Evolutionary conservation across 805 yeast genomes (phyloP), one percentile per base, ranked within the genome.

Genomic region (Priceomyces medius): DNA sequence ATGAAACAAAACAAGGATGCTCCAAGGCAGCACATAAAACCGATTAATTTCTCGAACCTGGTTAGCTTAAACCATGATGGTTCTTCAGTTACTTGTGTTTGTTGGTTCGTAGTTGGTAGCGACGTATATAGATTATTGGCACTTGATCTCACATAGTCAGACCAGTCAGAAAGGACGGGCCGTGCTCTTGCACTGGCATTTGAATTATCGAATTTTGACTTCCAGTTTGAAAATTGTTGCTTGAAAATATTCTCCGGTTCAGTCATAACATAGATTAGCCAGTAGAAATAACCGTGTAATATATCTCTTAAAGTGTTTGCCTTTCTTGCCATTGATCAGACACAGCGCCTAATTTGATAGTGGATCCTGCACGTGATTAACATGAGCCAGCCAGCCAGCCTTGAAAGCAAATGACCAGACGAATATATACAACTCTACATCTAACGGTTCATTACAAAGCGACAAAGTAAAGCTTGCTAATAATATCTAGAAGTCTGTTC

Each of bases 1-100:
- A 81, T 74, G 62, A 91, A 93, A 56, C 97, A 88, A 2, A 84
- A 79, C n/a, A 76, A 65, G 0, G 97, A 78, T 0, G 90, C 93
- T 0, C 77, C 71, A 3, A 93, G 66, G 52, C 95, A 87, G 40
- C 85, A 78, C 16, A 81, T 76, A 55, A 93, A 91, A 3, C 91
- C 81, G 20, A 88, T 58, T 20, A 89, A 65, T 40, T 96, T 69
- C 58, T 93, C 99, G 60, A 90, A 79, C 45, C 95, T 68, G 8
- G 93, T 79, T 28, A 85, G 56, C 43, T 69, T 71, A 54, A 85
- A 85, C 95, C 95, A 87, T 17, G 80, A 64, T 1, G 95, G 95
- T 53, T 87, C 93, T 50, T 76, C 66, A 12, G 3, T 54, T 47
- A 12, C 74, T 35, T 59, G 63, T 31, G 63, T 54, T 16, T 54